These are phyloP conservation scores for Daldinia concentrica DNA, from an alignment of 495 filamentous ascomycete genomes.

Conservation along the genomic window DNA sequence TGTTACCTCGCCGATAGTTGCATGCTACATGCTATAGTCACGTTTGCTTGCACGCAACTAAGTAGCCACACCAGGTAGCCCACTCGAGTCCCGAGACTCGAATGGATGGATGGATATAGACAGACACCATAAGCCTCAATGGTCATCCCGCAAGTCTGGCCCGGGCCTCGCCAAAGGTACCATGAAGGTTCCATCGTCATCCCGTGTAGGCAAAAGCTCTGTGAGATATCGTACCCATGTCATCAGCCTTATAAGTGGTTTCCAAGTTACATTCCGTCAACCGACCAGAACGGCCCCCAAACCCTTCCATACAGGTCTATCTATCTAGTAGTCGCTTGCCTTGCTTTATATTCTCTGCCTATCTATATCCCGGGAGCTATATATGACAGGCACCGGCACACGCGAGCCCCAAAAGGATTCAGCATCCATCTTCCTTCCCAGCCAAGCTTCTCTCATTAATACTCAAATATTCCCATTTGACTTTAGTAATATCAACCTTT, in stretches of 20 bases:
- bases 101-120: conserved; percentile 24
- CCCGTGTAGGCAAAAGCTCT: conserved; percentile 15
- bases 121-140: conserved; percentile 27
- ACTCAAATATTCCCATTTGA: background rate
- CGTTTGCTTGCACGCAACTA: conserved; percentile 1
- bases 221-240: conserved; percentile 23
- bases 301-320: background rate
- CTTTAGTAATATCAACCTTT: conserved; percentile 5
- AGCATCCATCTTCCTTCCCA: conserved; percentile 4
- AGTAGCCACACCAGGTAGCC: conserved; percentile 2
- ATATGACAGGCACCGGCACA: conserved; percentile 1
- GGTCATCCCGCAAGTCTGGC: conserved; percentile 5
- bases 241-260: conserved; percentile 36
- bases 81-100: background rate
- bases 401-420: background rate
- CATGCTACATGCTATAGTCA: conserved; percentile 5
- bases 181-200: conserved; percentile 12
- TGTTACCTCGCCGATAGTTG: conserved; percentile 31
- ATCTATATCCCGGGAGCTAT: conserved; percentile 13
- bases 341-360: background rate
- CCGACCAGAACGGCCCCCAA: conserved; percentile 33
- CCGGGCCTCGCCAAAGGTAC: conserved; percentile 30
- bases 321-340: background rate
- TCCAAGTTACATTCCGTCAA: conserved; percentile 31
- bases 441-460: background rate